Evolutionary conservation across 345 rosid genomes (phyloP), one percentile per base, ranked within the genome.

Genomic region (Hypericum perforatum): DNA sequence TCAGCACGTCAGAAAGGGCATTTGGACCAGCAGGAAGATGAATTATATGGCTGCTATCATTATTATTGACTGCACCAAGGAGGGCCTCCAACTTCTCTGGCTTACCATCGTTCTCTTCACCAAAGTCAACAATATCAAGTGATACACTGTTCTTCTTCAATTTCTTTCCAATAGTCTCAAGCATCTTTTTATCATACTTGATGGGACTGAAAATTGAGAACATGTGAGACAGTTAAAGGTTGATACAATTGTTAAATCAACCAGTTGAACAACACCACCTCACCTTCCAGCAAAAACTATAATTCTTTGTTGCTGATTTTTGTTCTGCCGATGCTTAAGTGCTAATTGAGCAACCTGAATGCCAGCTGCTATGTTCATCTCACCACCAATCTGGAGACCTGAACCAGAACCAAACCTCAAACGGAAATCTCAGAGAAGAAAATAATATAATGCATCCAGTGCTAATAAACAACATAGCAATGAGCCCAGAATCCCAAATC

Each of bases 201-300:
- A 92, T 58, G 36, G 95, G 99, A 70, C 99, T 92, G 74, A 39
- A 54, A 45, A 16, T 41, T 22, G 43, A 22, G 32, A 22, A 22
- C 48, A 41, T 62, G 42, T 36, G 44, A 57, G 50, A 9, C 32
- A 22, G 32, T 22, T 22, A 22, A 22, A 39, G 62, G 41, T 29
- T 14, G 3, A 55, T 61, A 45, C 41, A 11, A 66, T 37, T 6
- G 7, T 3, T 9, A 5, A 15, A 63, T 13, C 39, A 9, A 7
- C 9, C 15, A 36, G 47, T 44, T 49, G 43, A 37, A 37, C 12
- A 10, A 49, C 50, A 10, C n/a, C 5, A 15, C 9, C 41, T 53
- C 63, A 84, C 99, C 99, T 89, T 85, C 99, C 99, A 66, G 91
- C 94, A 63, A 94, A 89, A 56, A 89, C 95, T n/a, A 94, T 84